Evolutionary conservation across 2,329 filamentous ascomycete genomes (phyloP).

Genomic region (Akanthomyces uredinophilus): DNA sequence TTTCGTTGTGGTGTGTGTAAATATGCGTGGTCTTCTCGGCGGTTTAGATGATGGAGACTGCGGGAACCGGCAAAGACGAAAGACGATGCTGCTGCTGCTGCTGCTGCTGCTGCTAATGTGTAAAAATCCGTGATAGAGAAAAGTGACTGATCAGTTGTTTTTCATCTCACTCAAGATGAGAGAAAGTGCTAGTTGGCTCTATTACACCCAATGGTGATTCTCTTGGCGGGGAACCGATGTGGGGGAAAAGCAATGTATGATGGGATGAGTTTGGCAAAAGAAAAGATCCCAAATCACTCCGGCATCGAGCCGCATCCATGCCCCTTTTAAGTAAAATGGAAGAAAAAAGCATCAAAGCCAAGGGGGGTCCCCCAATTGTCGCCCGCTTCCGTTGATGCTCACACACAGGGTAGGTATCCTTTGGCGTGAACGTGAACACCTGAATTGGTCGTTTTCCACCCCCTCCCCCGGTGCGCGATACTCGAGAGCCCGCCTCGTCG

Average conservation of each 20-base stretch:
- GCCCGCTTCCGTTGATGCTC: neutral
- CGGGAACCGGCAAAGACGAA: neutral
- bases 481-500: neutral
- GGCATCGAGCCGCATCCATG: neutral
- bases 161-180: neutral
- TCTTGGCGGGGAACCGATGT: conserved; percentile 8
- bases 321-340: conserved; percentile 3
- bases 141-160: neutral
- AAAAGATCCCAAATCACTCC: neutral
- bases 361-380: neutral
- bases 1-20: neutral
- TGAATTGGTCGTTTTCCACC: neutral
- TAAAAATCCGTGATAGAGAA: conserved; percentile 2
- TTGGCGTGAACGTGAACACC: neutral
- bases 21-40: neutral
- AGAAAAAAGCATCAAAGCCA: neutral
- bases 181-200: neutral
- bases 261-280: neutral
- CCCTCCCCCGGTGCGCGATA: neutral
- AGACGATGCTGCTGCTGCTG: too few relatives aligned
- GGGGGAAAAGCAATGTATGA: neutral
- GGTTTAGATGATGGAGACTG: neutral
- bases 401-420: neutral
- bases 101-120: neutral
- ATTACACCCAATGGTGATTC: neutral